Base-by-base conservation (phyloP, 192 early-diverging fungal genomes). In the Coemansia sp. region DNA sequence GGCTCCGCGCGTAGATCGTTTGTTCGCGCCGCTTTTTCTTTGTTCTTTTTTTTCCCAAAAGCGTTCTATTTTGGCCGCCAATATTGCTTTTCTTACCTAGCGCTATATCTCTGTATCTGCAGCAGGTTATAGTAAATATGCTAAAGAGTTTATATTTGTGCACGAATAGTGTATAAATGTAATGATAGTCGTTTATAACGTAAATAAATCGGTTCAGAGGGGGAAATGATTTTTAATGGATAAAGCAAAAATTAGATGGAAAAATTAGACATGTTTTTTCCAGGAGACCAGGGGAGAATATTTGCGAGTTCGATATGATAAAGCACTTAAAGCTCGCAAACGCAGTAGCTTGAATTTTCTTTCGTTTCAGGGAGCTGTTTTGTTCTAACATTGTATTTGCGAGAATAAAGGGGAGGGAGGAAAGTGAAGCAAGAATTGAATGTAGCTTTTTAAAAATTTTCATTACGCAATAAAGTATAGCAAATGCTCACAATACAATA, bases 391-490 rank as follows among this genome's bases (percentile, higher is more conserved):
- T 26, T 26, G 3, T 26, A 26, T 54, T 54, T 54, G 22, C 12
- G 26, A 54, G 51, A 54, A 54, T 49, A 49, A 49, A 11, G 47
- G 47, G 47, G 47, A 49, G 47, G 47, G 47, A 49, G 47, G 5
- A 16, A 11, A 1, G 11, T 16, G 47, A 16, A 49, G 47, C 47
- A 2, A 7, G 10, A 26, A 26, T 26, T 54, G 51, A 13, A 11
- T 11, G 19, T 16, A 7, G 48, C 19, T 16, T 1, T 19, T 18
- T 48, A 48, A 7, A 18, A 49, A 49, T 45, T 12, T 45, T 45
- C 42, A 12, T 45, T 45, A 45, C 42, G 42, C 13, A 45, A 12
- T 45, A 45, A 3, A 45, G 42, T 45, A 3, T 13, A 45, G 10
- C 42, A 45, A 45, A 45, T 12, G 15, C 4, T 49, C 15, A n/a